Evolutionary conservation across 1,284 basidiomycete genomes (phyloP), one percentile per base, ranked within the genome.

Genomic region (Apiotrichum domesticum): DNA sequence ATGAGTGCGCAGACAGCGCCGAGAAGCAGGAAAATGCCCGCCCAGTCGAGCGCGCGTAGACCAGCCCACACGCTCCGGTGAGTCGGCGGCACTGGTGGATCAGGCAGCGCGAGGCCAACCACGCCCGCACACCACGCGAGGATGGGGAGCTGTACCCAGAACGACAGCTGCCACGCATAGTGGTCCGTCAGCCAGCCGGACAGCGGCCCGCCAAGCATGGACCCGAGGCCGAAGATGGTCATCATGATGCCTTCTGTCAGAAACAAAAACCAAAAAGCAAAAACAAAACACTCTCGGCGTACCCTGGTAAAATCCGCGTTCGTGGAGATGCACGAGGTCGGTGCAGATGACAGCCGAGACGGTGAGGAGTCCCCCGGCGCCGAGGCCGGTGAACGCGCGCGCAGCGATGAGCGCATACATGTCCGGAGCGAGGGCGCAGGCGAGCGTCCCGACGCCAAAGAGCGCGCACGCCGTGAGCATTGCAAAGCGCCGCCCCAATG

Each of bases 1-100:
- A 95, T 80, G 55, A 91, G 79, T 52, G 83, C 83, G 34, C 86
- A 86, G 50, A 93, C 85, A 21, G 82, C 81, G 39, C 80, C 77
- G 45, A 91, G 85, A 35, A 95, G 82, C 6, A 88, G 62, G 29
- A 66, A 34, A 5, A 67, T 66, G 6, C 72, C 75, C n/a, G 62
- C 46, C 66, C 68, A 73, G 59, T 75, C 74, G 52, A 74, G 67
- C 6, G 66, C 67, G 9, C 53, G 55, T 21, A 72, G 67, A 6
- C 69, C 71, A 10, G 52, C 56, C 9, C 65, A 51, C n/a, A 69
- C 58, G 10, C 65, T 62, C 35, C 59, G 44, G 54, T 73, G 72
- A 0, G 72, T 75, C 3, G 66, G 68, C 3, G 67, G 62, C 29
- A 68, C 69, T 3, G 67, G 69, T 6, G 70, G 62, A 11, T 62